Base-by-base conservation (phyloP, 1,284 basidiomycete genomes). In the Anthracocystis setariae region DNA sequence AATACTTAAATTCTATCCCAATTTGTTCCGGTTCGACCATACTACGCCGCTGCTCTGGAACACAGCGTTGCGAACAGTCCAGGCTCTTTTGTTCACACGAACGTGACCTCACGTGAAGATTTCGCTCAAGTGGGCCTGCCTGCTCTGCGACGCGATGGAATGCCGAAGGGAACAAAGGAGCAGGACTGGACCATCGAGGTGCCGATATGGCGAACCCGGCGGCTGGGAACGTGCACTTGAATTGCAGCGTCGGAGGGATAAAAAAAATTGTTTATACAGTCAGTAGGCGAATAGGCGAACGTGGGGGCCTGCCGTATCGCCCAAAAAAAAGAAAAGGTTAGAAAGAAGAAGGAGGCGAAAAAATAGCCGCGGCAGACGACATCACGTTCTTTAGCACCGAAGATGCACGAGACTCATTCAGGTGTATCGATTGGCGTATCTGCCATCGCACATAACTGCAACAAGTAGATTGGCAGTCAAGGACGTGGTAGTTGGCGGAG, bases 361-460 rank as follows among this genome's bases (percentile, higher is more conserved):
- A n/a, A n/a, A n/a, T n/a, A n/a, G n/a, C n/a, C n/a, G 35, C 21
- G 18, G 21, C 18, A 23, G 40, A 42, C 40, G 40, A 42, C 40
- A 42, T 23, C 40, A 42, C 20, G 40, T 23, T 42, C n/a, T n/a
- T n/a, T n/a, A n/a, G n/a, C n/a, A 8, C 18, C 20, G 18, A 23
- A 18, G 12, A 42, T 23, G 40, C 40, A 42, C 18, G 40, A 23
- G 40, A 20, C 18, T 3, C 7, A n/a, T n/a, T 39, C 38, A 38
- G 17, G 38, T 8, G 8, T n/a, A n/a, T n/a, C 18, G 38, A 39
- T 20, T n/a, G 38, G 5, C 8, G 12, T 39, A n/a, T 8, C 15
- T 39, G 38, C 38, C 38, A 2, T 17, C n/a, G 29, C 29, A 29
- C 29, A n/a, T n/a, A n/a, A n/a, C 29, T 29, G 29, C 29, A 29